Base-by-base conservation (phyloP, 352 stramenopile species). In the Globisporangium splendens region DNA sequence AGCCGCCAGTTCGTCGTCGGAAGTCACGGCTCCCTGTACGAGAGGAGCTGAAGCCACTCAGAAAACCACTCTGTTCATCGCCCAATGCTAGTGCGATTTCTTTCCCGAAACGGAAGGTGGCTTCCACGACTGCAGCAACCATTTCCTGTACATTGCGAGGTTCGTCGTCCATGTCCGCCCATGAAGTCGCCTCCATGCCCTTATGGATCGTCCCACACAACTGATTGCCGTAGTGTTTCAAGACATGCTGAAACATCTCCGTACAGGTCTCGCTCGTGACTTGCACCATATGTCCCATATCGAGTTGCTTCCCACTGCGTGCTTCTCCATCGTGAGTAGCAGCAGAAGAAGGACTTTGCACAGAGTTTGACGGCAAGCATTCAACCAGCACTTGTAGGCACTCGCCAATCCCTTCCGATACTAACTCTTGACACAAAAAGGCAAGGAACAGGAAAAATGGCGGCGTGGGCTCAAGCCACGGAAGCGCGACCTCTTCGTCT, bases 271-370 rank as follows among this genome's bases (percentile, higher is more conserved):
- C 77, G 11, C 75, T 72, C 2, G 81, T 89, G 39, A 93, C 75
- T 63, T 88, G 69, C 20, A 92, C 84, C 79, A 93, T 91, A 47
- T 88, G 75, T 1, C 75, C 73, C 35, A 89, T 75, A 44, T 95
- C 83, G 8, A 85, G 46, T 33, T 56, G 50, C 51, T 64, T 64
- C 7, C 35, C 28, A 4, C 35, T 43, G 4, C 17, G 8, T 11
- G 31, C 21, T 22, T 18, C 31, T 31, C 22, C 38, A 71, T 53
- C 46, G 61, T 59, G 14, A 11, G 18, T 15, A 14, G 24, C 28
- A 3, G 39, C 8, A 11, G 12, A 38, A 3, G 33, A 43, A 31
- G 44, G 48, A 44, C 35, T 59, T 24, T 31, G 51, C 8, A 55
- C 56, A 1, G 22, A 35, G 59, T 63, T 72, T 10, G 68, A 66